phyloP scores from a whole-genome alignment of 257 asterid species.

The Solanum neorickii region DNA sequence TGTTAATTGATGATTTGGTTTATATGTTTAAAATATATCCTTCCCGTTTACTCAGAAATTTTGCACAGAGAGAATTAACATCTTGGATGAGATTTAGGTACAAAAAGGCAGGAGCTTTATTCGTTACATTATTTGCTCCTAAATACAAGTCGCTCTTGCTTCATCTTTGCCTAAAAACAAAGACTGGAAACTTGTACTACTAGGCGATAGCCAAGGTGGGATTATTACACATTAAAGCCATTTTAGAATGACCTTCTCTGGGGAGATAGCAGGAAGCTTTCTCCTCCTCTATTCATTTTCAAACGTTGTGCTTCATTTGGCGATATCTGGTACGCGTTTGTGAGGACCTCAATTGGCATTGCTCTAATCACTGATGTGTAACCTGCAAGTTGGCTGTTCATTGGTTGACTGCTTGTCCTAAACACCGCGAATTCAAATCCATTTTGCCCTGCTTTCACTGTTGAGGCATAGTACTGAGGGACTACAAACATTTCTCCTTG shows the following conservation, averaged over 20 bases:
- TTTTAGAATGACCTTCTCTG: background rate
- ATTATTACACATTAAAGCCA: background rate
- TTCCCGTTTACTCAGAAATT: background rate
- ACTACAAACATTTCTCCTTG: conserved; percentile 59
- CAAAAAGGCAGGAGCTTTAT: conserved; percentile 1
- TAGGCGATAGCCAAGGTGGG: background rate
- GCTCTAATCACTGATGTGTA: conserved; percentile 63
- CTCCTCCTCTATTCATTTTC: conserved; percentile 49
- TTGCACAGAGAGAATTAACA: background rate
- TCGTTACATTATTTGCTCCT: background rate
- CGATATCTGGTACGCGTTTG: conserved; percentile 41
- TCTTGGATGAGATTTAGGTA: background rate
- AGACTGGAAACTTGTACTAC: background rate
- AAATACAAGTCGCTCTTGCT: background rate
- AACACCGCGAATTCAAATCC: conserved; percentile 56
- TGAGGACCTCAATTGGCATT: conserved; percentile 49
- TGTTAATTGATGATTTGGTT: background rate
- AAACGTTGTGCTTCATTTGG: conserved; percentile 36
- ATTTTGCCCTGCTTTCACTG: conserved; percentile 27
- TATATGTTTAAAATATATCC: background rate
- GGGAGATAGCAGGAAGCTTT: conserved; percentile 43
- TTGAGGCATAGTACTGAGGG: conserved; percentile 48
- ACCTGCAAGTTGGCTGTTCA: conserved; percentile 43
- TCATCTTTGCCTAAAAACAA: background rate
- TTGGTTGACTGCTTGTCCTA: conserved; percentile 49